phyloP scores from a whole-genome alignment of 2,329 filamentous ascomycete species.

The Canariomyces notabilis region DNA sequence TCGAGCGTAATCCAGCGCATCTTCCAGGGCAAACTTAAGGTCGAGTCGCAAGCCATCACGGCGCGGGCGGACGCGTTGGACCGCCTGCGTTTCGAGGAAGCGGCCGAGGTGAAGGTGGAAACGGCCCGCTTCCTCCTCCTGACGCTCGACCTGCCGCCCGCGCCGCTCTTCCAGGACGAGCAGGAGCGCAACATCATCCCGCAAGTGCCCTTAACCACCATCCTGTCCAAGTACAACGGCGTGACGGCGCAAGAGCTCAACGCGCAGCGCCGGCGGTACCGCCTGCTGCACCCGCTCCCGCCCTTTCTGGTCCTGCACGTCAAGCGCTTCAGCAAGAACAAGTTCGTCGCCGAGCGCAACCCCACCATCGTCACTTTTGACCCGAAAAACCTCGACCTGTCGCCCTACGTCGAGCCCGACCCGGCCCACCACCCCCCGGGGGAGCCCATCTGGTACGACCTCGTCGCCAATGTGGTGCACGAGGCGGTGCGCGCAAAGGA shows the following conservation, averaged over 20 bases:
- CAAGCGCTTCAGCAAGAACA: slow-evolving; percentile 95
- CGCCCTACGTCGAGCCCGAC: slow-evolving; percentile 86
- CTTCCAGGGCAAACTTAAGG: slow-evolving; percentile 87
- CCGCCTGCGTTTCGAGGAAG: slow-evolving; percentile 87
- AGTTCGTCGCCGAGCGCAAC: slow-evolving; percentile 93
- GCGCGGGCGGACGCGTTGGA: slow-evolving; percentile 84
- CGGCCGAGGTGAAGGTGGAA: slow-evolving; percentile 72
- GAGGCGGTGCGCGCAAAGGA: slow-evolving; percentile 73
- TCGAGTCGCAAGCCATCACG: slow-evolving; percentile 91
- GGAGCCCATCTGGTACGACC: slow-evolving; percentile 89
- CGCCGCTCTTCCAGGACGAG: slow-evolving; percentile 94
- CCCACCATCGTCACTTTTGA: slow-evolving; percentile 98
- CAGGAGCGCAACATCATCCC: slow-evolving; percentile 95
- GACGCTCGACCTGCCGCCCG: slow-evolving; percentile 85
- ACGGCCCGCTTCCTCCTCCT: slow-evolving; percentile 81
- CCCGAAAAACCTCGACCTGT: slow-evolving; percentile 74
- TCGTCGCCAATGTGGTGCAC: slow-evolving; percentile 91
- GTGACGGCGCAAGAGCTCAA: slow-evolving; percentile 80
- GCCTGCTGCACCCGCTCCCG: slow-evolving; percentile 82
- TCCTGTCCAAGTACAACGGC: slow-evolving; percentile 92
- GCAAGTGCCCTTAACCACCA: slow-evolving; percentile 74
- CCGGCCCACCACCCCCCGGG: slow-evolving; percentile 63
- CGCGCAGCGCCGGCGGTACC: slow-evolving; percentile 81
- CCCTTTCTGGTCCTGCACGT: slow-evolving; percentile 91
- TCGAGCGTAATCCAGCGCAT: slow-evolving; percentile 85